Evolutionary conservation across 306 rosid species (phyloP).

Genomic region (Pueraria montana): DNA sequence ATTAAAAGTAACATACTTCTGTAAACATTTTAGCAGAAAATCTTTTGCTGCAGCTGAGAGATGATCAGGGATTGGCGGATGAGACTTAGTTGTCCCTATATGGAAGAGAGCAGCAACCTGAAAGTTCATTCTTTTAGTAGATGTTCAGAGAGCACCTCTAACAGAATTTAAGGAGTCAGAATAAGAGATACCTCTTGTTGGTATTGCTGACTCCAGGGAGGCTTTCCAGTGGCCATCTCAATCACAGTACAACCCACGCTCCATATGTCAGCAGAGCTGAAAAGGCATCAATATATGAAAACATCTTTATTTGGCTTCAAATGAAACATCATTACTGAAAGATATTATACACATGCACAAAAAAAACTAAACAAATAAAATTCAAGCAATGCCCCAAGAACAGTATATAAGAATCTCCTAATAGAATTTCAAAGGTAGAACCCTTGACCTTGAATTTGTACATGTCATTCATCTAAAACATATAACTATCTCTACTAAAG

Average conservation of each 20-base stretch:
- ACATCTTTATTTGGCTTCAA: conserved; percentile 43
- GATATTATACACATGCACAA: neutral
- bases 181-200: conserved; percentile 82
- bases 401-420: conserved; percentile 14
- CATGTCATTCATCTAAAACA: neutral
- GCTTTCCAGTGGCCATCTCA: conserved; percentile 99
- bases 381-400: conserved; percentile 20
- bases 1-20: conserved; percentile 70
- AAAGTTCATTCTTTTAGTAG: conserved; percentile 56
- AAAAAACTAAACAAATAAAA: neutral
- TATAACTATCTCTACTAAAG: conserved; percentile 5
- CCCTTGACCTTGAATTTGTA: neutral
- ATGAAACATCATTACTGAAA: conserved; percentile 31
- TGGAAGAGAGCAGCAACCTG: conserved; percentile 99
- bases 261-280: conserved; percentile 99
- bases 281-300: conserved; percentile 42
- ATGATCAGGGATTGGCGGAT: conserved; percentile 98
- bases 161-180: conserved; percentile 35
- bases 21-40: conserved; percentile 92
- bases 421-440: conserved; percentile 19
- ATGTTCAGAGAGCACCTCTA: conserved; percentile 32
- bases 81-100: conserved; percentile 97
- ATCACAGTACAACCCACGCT: conserved; percentile 99
- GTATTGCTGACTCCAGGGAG: conserved; percentile 99
- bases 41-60: conserved; percentile 89